These are phyloP conservation scores for Solanum chmielewskii DNA, from an alignment of 257 asterid species.

Conservation along the genomic window DNA sequence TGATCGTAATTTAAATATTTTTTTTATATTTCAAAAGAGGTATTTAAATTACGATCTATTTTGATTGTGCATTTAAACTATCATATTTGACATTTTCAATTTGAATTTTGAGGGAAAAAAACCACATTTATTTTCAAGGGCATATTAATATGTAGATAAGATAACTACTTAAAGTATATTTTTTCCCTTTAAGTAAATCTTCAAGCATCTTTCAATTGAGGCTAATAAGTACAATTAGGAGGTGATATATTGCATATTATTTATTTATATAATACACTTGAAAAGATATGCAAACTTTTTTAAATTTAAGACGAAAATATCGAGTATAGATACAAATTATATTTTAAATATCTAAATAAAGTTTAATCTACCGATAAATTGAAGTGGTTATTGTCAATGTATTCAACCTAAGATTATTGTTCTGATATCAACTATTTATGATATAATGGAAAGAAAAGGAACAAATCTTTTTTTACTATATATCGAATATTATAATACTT, in stretches of 20 bases:
- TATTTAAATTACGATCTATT: not conserved
- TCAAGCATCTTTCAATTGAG: not conserved
- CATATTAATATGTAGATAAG: not conserved
- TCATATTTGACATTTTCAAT: not conserved
- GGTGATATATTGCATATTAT: not conserved
- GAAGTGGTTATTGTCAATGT: accelerated
- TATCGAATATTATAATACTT: not conserved
- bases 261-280: not conserved
- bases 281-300: not conserved
- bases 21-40: no score
- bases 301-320: not conserved
- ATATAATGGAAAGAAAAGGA: not conserved
- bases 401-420: not conserved
- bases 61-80: not conserved
- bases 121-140: not conserved
- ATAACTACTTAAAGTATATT: not conserved
- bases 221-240: not conserved
- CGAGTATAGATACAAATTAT: not conserved
- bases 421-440: not conserved
- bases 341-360: not conserved
- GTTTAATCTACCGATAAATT: not conserved
- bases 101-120: accelerated
- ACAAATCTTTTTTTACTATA: not conserved
- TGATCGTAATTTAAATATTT: no score
- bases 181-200: not conserved